These are phyloP conservation scores for Saccharomyces hybrid DNA, from an alignment of 1,139 yeast species.

Conservation along the genomic window DNA sequence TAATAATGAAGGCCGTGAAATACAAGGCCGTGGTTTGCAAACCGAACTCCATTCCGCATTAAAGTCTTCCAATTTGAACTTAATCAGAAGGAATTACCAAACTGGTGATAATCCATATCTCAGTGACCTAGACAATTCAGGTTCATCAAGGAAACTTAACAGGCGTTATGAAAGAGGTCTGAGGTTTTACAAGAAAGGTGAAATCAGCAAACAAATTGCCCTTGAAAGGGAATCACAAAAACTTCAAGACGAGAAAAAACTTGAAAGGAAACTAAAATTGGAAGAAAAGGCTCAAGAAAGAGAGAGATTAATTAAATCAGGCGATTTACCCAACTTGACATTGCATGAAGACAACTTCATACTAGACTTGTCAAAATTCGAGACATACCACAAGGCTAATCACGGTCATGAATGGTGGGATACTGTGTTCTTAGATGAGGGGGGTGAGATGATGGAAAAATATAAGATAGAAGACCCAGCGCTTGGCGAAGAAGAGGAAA, in stretches of 20 bases:
- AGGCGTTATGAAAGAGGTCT: constrained; percentile 15
- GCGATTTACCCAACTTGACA: constrained; percentile 24
- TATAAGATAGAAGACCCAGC: constrained; percentile 12
- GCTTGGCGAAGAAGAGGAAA: constrained; percentile 14
- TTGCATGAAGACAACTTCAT: constrained; percentile 19
- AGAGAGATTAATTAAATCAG: constrained; percentile 13
- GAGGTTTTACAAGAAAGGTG: constrained; percentile 23
- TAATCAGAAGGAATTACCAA: constrained; percentile 20
- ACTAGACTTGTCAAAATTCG: constrained; percentile 6
- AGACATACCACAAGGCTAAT: constrained; percentile 12
- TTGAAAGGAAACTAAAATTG: constrained; percentile 3
- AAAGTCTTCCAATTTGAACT: constrained; percentile 24
- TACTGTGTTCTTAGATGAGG: constrained; percentile 15
- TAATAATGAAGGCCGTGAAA: background rate
- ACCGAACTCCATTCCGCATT: constrained; percentile 28
- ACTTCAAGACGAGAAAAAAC: constrained; percentile 6
- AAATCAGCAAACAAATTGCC: constrained; percentile 13
- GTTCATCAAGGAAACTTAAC: constrained; percentile 7
- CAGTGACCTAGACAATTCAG: constrained; percentile 5
- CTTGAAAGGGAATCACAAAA: constrained; percentile 10
- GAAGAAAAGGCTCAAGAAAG: constrained; percentile 5
- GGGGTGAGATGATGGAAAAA: constrained; percentile 13
- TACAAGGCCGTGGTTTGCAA: constrained; percentile 20
- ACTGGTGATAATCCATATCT: constrained; percentile 25
- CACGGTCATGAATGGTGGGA: constrained; percentile 31